Evolutionary conservation across 768 basidiomycete genomes (phyloP).

Genomic region (Leucosporidium creatinivorum): DNA sequence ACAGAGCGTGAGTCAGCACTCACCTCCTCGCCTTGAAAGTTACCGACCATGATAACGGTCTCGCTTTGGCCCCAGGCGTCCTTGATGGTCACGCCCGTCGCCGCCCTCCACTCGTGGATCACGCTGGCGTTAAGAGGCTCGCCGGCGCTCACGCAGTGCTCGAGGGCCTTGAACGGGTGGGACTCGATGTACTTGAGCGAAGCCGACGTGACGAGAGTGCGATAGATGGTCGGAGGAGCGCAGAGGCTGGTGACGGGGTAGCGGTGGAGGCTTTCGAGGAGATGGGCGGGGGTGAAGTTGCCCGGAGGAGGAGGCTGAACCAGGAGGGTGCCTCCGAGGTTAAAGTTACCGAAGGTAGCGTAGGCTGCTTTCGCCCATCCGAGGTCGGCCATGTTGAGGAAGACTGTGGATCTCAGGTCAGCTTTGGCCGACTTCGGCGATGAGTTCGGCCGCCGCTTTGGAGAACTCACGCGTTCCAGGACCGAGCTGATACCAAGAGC

Average conservation of each 20-base stretch:
- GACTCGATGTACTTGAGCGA: background rate
- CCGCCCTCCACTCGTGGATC: slow-evolving; percentile 15
- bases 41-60: slow-evolving; percentile 16
- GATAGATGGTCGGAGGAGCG: slow-evolving; percentile 32
- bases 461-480: slow-evolving; percentile 3
- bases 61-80: slow-evolving; percentile 28
- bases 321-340: slow-evolving; percentile 25
- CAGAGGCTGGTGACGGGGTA: slow-evolving; percentile 28
- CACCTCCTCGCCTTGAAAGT: slow-evolving; percentile 14
- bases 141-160: slow-evolving; percentile 26
- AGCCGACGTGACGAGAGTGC: slow-evolving; percentile 9
- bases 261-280: slow-evolving; percentile 19
- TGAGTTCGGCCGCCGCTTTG: too few species aligned
- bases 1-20: background rate
- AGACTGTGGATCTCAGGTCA: background rate
- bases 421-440: background rate
- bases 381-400: slow-evolving; percentile 25
- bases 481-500: slow-evolving; percentile 22
- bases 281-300: slow-evolving; percentile 8
- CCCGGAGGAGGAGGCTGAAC: slow-evolving; percentile 24
- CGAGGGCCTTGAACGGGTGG: slow-evolving; percentile 11
- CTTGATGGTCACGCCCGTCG: slow-evolving; percentile 16
- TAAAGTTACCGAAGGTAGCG: slow-evolving; percentile 9
- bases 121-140: slow-evolving; percentile 31
- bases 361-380: slow-evolving; percentile 33